A percentile compares a stretch with the other conserved stretches of the same genome.
Evolutionary conservation across 805 yeast species (phyloP).

Genomic region (Kuraishia borneana): DNA sequence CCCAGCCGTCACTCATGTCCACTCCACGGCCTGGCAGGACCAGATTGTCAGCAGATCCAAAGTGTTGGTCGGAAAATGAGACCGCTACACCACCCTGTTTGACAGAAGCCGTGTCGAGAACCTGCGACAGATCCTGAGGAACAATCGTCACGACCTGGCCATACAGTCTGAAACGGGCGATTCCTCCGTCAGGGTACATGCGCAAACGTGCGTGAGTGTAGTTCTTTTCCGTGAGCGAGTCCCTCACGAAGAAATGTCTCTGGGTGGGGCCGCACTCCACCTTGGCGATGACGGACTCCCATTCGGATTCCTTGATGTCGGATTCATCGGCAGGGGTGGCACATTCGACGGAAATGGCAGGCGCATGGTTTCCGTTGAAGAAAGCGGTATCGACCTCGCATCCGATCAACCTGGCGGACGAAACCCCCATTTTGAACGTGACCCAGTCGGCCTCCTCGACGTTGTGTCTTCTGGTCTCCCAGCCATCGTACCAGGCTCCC

Average conservation of each 20-base stretch:
- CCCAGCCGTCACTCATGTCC: constrained; percentile 99
- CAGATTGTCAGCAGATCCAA: constrained; percentile 84
- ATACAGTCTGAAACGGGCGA: constrained; percentile 85
- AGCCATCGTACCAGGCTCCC: constrained; percentile 98
- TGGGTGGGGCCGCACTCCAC: constrained; percentile 84
- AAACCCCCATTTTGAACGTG: constrained; percentile 70
- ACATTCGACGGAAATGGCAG: constrained; percentile 79
- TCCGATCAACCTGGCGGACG: constrained; percentile 68
- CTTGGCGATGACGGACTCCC: constrained; percentile 66
- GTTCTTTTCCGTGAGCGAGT: constrained; percentile 39
- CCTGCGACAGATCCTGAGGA: constrained; percentile 31
- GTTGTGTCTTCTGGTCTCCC: constrained; percentile 97
- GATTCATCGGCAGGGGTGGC: constrained; percentile 24
- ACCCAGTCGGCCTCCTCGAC: constrained; percentile 82
- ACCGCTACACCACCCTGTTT: constrained; percentile 84
- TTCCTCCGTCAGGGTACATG: constrained; percentile 98
- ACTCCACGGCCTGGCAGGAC: constrained; percentile 88
- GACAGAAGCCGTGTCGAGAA: constrained; percentile 71
- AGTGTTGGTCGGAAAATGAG: constrained; percentile 81
- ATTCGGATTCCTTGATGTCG: constrained; percentile 25
- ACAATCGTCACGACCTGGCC: constrained; percentile 73
- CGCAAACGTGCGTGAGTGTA: constrained; percentile 76
- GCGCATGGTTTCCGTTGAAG: constrained; percentile 95
- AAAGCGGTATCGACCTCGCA: constrained; percentile 89
- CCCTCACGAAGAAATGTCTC: constrained; percentile 70